Base-by-base conservation (phyloP, 352 stramenopile species). In the Phytophthora vignae region DNA sequence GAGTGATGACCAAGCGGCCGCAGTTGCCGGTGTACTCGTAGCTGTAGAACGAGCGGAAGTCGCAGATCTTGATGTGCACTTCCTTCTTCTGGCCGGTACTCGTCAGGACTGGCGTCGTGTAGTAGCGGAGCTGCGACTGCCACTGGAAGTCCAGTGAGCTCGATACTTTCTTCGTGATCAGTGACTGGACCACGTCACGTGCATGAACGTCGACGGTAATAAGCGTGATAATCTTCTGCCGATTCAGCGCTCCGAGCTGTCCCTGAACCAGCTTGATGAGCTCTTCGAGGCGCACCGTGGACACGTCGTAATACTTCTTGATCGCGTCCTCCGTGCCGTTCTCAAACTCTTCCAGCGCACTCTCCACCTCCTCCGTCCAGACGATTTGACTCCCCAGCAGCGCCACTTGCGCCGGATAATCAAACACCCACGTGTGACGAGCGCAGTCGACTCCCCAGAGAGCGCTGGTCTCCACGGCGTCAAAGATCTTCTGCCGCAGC, bases 11-110 rank as follows among this genome's bases (percentile, higher is more conserved):
- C 8, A 96, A 72, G 0, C 90, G 83, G 0, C 88, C 95, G 27
- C 93, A 98, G 74, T 99, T 98, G n/a, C 95, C 96, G 12, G 92
- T 98, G 86, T 98, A 99, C 82, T 99, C 96, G 70, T 98, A 99
- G 73, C 93, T 98, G 73, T 99, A 99, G 21, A 95, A 88, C 12
- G 91, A 91, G 1, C 82, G 81, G 57, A 97, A 98, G 67, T 98
- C 94, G 57, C 92, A 98, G 42, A 98, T 97, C 14, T 89, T 88
- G 55, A 97, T 97, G 40, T 94, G 75, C 1, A 98, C 92, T 53
- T 96, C 85, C 10, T 81, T 82, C 52, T 84, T 87, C 21, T 77
- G 57, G 3, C 70, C 67, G 15, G 65, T 71, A n/a, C 55, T 80
- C 8, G 67, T 79, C 52, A 74, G 49, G 8, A 90, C 82, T 6